These are phyloP conservation scores for Fusarium xylarioides DNA, from an alignment of 2,329 filamentous ascomycete species.

Conservation along the genomic window DNA sequence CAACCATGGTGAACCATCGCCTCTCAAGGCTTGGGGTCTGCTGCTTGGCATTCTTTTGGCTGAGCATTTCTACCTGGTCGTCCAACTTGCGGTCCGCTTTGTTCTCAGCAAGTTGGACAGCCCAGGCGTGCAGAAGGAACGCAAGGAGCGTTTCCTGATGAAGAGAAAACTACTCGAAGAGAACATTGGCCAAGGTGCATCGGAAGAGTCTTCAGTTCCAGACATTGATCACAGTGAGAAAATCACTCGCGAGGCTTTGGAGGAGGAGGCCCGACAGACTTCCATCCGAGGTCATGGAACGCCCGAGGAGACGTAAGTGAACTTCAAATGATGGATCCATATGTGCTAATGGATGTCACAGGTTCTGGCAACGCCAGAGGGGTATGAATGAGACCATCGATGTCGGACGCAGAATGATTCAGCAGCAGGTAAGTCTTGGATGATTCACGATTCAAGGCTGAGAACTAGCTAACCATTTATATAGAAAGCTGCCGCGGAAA, in stretches of 20 bases:
- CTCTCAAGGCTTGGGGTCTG: conserved; percentile 81
- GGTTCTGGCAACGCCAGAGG: conserved; percentile 70
- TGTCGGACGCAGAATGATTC: conserved; percentile 64
- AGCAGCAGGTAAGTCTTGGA: conserved; percentile 49
- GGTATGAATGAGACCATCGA: conserved; percentile 66
- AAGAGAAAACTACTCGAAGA: conserved; percentile 83
- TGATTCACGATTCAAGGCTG: neutral
- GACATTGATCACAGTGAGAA: conserved; percentile 64
- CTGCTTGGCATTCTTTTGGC: conserved; percentile 84
- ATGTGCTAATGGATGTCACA: conserved; percentile 44
- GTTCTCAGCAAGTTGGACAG: conserved; percentile 84
- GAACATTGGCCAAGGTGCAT: conserved; percentile 67
- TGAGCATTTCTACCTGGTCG: conserved; percentile 88
- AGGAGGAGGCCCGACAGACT: conserved; percentile 67
- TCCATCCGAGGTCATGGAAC: conserved; percentile 59
- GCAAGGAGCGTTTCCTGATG: conserved; percentile 80
- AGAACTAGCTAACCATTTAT: conserved; percentile 2
- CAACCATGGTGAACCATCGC: conserved; percentile 70
- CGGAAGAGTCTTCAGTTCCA: conserved; percentile 57
- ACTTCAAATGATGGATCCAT: neutral
- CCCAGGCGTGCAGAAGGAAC: conserved; percentile 85
- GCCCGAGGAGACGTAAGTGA: conserved; percentile 60
- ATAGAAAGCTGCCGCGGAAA: conserved; percentile 18
- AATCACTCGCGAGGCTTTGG: conserved; percentile 71
- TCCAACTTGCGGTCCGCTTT: conserved; percentile 76